Evolutionary conservation across 2,329 filamentous ascomycete genomes (phyloP).

Genomic region (Rhynchosporium agropyri): DNA sequence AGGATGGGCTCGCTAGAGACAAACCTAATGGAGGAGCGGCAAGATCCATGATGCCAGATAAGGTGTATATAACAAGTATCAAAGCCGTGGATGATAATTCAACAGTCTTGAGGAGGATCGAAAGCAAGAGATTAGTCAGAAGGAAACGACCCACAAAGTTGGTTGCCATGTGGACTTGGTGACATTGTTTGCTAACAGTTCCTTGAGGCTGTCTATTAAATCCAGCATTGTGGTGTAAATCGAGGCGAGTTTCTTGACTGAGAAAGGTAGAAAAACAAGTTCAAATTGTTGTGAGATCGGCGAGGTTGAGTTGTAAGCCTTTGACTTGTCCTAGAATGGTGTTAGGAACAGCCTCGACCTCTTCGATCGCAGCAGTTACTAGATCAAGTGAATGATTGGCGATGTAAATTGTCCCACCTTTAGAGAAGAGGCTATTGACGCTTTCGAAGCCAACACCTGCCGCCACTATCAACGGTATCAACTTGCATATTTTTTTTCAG

Average conservation of each 20-base stretch:
- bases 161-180: constrained; percentile 44
- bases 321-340: constrained; percentile 40
- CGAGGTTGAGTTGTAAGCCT: constrained; percentile 45
- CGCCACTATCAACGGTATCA: too few relatives aligned
- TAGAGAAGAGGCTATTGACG: constrained; percentile 45
- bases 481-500: too few relatives aligned
- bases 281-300: constrained; percentile 45
- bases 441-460: constrained; percentile 45
- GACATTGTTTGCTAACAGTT: constrained; percentile 40
- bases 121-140: constrained; percentile 42
- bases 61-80: constrained; percentile 32
- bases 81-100: constrained; percentile 13
- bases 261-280: constrained; percentile 42
- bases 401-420: constrained; percentile 49
- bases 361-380: constrained; percentile 34
- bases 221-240: constrained; percentile 47
- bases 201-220: constrained; percentile 41
- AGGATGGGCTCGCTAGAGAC: constrained; percentile 22
- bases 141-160: constrained; percentile 45
- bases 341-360: constrained; percentile 44
- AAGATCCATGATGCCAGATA: constrained; percentile 28
- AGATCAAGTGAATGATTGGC: constrained; percentile 45
- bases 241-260: constrained; percentile 42
- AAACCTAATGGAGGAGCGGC: constrained; percentile 23
- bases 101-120: constrained; percentile 24